phyloP scores from a whole-genome alignment of 129 eudicot species.

The Artemisia annua region DNA sequence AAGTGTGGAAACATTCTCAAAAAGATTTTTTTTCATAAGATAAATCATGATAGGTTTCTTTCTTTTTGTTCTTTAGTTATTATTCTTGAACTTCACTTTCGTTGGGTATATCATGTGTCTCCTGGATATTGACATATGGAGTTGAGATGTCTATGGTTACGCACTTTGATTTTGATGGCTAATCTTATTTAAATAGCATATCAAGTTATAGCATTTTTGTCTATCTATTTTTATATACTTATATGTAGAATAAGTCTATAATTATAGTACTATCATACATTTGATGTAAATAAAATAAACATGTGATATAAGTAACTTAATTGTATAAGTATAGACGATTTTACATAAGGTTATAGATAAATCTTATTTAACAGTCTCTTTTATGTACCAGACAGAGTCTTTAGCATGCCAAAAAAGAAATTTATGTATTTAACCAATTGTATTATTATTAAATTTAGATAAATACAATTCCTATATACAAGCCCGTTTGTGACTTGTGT shows the following conservation, averaged over 20 bases:
- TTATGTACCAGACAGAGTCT: too few species aligned
- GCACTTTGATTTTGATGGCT: conserved; percentile 17
- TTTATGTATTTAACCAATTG: too few species aligned
- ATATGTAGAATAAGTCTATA: not conserved
- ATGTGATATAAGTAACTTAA: too few species aligned
- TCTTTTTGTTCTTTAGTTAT: conserved; percentile 8
- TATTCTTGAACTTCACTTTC: conserved; percentile 21
- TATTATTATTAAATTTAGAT: too few species aligned
- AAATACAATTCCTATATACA: too few species aligned
- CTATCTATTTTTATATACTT: not conserved
- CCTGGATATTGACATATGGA: conserved; percentile 30
- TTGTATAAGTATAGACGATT: too few species aligned
- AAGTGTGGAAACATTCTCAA: conserved; percentile 8
- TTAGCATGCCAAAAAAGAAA: too few species aligned
- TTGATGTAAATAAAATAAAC: too few species aligned
- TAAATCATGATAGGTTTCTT: conserved; percentile 2
- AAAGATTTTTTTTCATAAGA: conserved; percentile 1
- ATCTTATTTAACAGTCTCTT: too few species aligned
- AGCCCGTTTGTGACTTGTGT: too few species aligned
- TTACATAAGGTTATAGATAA: too few species aligned
- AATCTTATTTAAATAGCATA: conserved; percentile 5
- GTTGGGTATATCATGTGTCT: conserved; percentile 28
- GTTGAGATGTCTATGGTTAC: conserved; percentile 26
- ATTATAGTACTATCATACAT: too few species aligned
- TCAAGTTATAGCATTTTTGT: conserved; percentile 9